phyloP scores from a whole-genome alignment of 2,329 filamentous ascomycete genomes.

The Neocucurbitaria cava region DNA sequence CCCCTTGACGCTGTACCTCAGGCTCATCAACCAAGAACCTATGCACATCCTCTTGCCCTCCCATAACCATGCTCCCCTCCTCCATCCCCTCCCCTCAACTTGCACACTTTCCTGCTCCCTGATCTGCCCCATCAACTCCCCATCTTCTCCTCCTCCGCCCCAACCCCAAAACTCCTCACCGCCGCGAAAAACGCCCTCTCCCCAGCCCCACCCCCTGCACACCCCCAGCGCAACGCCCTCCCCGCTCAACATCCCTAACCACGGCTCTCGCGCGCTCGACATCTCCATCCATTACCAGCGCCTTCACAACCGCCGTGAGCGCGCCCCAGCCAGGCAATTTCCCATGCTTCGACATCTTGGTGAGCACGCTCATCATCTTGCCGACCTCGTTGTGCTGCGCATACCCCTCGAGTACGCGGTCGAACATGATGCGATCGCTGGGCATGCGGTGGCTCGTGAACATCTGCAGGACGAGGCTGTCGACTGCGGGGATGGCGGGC shows the following conservation, averaged over 20 bases:
- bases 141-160: slow-evolving; percentile 15
- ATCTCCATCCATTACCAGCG: slow-evolving; percentile 48
- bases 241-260: slow-evolving; percentile 47
- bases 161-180: slow-evolving; percentile 17
- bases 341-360: slow-evolving; percentile 48
- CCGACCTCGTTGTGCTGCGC: slow-evolving; percentile 60
- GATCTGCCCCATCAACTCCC: no score
- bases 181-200: slow-evolving; percentile 24
- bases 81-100: neutral
- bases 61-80: neutral
- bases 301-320: slow-evolving; percentile 47
- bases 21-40: slow-evolving; percentile 18
- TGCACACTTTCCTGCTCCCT: neutral
- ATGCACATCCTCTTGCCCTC: slow-evolving; percentile 20
- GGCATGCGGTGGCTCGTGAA: slow-evolving; percentile 34
- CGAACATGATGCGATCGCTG: slow-evolving; percentile 69
- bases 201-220: slow-evolving; percentile 17
- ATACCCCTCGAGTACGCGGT: slow-evolving; percentile 73
- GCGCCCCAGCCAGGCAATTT: slow-evolving; percentile 53
- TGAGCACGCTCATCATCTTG: slow-evolving; percentile 53
- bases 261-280: slow-evolving; percentile 42
- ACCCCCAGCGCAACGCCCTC: slow-evolving; percentile 37
- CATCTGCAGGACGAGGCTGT: slow-evolving; percentile 62
- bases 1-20: neutral
- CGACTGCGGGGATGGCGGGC: slow-evolving; percentile 67